Evolutionary conservation across 2,329 filamentous ascomycete genomes (phyloP), one percentile per base, ranked within the genome.

Genomic region (Monosporascus sp.): DNA sequence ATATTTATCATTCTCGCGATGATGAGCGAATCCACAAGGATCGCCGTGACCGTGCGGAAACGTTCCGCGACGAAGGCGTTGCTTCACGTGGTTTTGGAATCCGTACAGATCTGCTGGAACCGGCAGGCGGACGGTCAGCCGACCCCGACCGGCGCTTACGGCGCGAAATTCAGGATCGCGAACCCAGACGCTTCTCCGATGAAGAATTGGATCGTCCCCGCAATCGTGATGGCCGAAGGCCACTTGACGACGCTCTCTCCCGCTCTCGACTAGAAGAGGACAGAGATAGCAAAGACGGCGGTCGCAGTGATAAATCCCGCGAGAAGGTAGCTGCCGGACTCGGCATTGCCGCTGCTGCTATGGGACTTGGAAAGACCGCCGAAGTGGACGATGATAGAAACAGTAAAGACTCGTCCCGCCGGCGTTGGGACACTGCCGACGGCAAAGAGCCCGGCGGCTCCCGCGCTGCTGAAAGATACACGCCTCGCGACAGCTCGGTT

Each of bases 41-140:
- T 35, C 60, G 70, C 6, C 72, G 72, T 20, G 74, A 78, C 18
- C 70, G 66, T 7, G 75, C 80, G 9, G 71, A 73, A 14, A 63
- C 63, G 31, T 78, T 75, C 57, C 74, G 72, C 20, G 78, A 81
- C 49, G 76, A 80, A 1, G 70, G 68, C 38, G 69, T 81, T 15
- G 54, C 69, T 3, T 55, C 68, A 11, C 78, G 80, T 40, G 80
- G 79, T 1, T 82, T 81, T 56, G 79, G 79, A 24, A 74, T 82
- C 53, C 76, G 78, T 22, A 73, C 76, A 8, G 74, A 74, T 17
- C 56, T 63, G 9, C 58, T 68, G 11, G 69, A 69, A 22, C 58
- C 62, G n/a, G 60, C 66, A 7, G 67, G 65, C 22, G 67, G 66
- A 17, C 62, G 65, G 3, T 58, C 72, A 28, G 59, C 65, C 22